Percentiles rank a stretch among this genome's conserved stretches.
These are phyloP conservation scores for Hypomyces rosellus DNA, from an alignment of 2,329 filamentous ascomycete species.

Conservation along the genomic window DNA sequence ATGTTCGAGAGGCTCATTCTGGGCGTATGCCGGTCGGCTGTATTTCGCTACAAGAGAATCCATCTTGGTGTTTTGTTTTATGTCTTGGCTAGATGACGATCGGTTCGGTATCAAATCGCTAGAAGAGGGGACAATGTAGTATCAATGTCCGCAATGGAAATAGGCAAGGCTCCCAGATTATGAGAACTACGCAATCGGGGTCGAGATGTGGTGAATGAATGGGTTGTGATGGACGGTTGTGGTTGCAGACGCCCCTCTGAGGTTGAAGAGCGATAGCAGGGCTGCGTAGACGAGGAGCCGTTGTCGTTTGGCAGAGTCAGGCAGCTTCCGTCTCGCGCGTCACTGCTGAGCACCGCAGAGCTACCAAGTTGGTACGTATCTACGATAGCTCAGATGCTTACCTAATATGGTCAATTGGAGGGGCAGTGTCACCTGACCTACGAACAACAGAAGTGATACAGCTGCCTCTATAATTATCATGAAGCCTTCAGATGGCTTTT, in stretches of 20 bases:
- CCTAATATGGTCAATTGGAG: background rate
- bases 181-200: background rate
- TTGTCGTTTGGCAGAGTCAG: slow-evolving; percentile 27
- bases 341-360: slow-evolving; percentile 20
- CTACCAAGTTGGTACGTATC: background rate
- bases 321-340: slow-evolving; percentile 40
- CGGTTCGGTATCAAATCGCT: background rate
- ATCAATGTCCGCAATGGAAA: background rate
- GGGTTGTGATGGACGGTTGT: background rate
- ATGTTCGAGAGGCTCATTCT: slow-evolving; percentile 64
- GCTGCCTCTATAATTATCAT: too few relatives aligned
- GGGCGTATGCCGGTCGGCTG: slow-evolving; percentile 67
- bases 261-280: background rate
- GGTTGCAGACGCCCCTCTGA: slow-evolving; percentile 1
- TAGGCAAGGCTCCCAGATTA: background rate
- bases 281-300: slow-evolving; percentile 4
- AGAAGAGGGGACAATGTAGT: background rate
- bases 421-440: background rate
- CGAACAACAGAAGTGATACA: background rate
- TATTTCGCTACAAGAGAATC: slow-evolving; percentile 91
- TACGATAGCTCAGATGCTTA: background rate
- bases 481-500: too few relatives aligned
- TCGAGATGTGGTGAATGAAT: background rate
- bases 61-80: slow-evolving; percentile 48
- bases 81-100: background rate